These are phyloP conservation scores for Vigna mungo DNA, from an alignment of 306 rosid species.

Conservation along the genomic window DNA sequence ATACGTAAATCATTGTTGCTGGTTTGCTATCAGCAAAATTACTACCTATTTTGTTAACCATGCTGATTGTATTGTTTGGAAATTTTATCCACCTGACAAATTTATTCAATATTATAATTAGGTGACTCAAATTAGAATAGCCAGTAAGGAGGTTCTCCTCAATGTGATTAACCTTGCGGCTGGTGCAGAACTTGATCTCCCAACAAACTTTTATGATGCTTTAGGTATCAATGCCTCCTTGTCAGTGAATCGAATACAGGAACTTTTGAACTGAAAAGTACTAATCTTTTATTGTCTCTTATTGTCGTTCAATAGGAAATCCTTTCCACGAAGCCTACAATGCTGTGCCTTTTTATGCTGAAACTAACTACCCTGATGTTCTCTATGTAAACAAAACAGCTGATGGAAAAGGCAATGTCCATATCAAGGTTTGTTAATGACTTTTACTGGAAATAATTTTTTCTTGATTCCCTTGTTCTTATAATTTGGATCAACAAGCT, in stretches of 20 bases:
- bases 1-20: background rate
- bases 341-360: slow-evolving; percentile 58
- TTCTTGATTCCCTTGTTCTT: slow-evolving; percentile 16
- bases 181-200: slow-evolving; percentile 76
- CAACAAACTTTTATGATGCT: slow-evolving; percentile 67
- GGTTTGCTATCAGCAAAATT: slow-evolving; percentile 6
- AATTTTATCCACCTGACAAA: slow-evolving; percentile 17
- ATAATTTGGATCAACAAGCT: slow-evolving; percentile 19
- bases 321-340: slow-evolving; percentile 82
- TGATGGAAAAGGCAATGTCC: slow-evolving; percentile 65
- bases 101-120: slow-evolving; percentile 51
- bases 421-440: slow-evolving; percentile 67
- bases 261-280: slow-evolving; percentile 41
- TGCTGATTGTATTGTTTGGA: slow-evolving; percentile 35
- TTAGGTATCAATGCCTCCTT: slow-evolving; percentile 61
- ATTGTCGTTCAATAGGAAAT: slow-evolving; percentile 70
- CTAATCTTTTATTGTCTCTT: slow-evolving; percentile 39
- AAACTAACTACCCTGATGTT: slow-evolving; percentile 79
- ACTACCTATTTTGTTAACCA: slow-evolving; percentile 12
- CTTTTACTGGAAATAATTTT: slow-evolving; percentile 28
- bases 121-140: slow-evolving; percentile 87
- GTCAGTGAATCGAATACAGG: slow-evolving; percentile 29
- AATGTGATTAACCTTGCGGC: slow-evolving; percentile 75
- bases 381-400: slow-evolving; percentile 61
- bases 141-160: slow-evolving; percentile 61